Evolutionary conservation across 345 rosid genomes (phyloP).

Genomic region (Lepidium africanum): DNA sequence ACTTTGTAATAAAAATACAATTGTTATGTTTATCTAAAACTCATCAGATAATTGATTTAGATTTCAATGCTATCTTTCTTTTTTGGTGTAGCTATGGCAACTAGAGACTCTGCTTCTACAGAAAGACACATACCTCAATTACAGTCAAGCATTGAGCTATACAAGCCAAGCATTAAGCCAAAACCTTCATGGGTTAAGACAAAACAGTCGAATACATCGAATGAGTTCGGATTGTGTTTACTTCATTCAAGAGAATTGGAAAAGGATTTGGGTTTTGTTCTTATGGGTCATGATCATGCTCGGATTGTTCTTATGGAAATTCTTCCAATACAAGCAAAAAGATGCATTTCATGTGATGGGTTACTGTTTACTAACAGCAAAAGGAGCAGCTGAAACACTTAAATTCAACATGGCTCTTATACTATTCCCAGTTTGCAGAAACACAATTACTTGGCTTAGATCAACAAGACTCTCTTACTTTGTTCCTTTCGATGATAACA

Average conservation of each 20-base stretch:
- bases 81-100: conserved; percentile 83
- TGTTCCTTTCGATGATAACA: conserved; percentile 94
- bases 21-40: neutral
- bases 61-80: neutral
- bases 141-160: conserved; percentile 94
- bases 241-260: conserved; percentile 84
- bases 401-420: conserved; percentile 96
- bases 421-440: conserved; percentile 93
- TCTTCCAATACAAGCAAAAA: conserved; percentile 71
- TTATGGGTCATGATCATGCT: conserved; percentile 81
- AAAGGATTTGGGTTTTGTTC: conserved; percentile 77
- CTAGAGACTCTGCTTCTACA: conserved; percentile 92
- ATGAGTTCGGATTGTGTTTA: conserved; percentile 46
- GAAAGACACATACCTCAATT: conserved; percentile 89
- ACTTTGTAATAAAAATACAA: neutral
- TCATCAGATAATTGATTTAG: neutral
- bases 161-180: conserved; percentile 99
- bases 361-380: conserved; percentile 85
- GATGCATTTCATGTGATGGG: conserved; percentile 72
- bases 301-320: conserved; percentile 85
- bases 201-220: conserved; percentile 45
- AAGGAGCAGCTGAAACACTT: conserved; percentile 94
- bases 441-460: conserved; percentile 91
- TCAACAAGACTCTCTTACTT: conserved; percentile 63
- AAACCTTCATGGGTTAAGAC: conserved; percentile 83